Percentiles rank a stretch among this genome's conserved stretches.
Conservation (phyloP, 805 yeast genomes). For the Metschnikowia gelsemii region DNA sequence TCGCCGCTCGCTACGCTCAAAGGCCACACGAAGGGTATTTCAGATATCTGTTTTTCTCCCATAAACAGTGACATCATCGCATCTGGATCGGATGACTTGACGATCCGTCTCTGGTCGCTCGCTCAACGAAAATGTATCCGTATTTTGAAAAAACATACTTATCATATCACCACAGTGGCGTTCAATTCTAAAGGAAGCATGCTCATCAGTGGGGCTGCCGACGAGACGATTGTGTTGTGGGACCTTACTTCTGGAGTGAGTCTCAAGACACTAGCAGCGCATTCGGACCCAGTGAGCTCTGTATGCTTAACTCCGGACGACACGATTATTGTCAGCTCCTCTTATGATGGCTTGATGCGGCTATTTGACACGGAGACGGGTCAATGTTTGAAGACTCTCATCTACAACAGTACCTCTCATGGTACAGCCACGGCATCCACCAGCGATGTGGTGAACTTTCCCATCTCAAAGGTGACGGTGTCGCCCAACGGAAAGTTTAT, state of each 20-base stretch:
- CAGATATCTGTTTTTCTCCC: conserved; percentile 77
- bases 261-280: conserved; percentile 83
- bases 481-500: conserved; percentile 81
- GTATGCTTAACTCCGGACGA: conserved; percentile 76
- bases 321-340: conserved; percentile 78
- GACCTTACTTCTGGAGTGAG: conserved; percentile 70
- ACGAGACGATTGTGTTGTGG: conserved; percentile 91
- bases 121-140: conserved; percentile 48
- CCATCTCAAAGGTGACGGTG: conserved; percentile 70
- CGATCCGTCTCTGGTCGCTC: conserved; percentile 72
- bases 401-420: conserved; percentile 66
- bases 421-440: conserved; percentile 59
- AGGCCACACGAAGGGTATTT: conserved; percentile 72
- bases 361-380: conserved; percentile 87
- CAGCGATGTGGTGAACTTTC: conserved; percentile 51
- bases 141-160: conserved; percentile 74
- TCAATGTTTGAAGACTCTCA: conserved; percentile 86
- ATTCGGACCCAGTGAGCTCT: conserved; percentile 83
- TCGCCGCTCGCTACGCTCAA: conserved; percentile 22
- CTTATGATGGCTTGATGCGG: conserved; percentile 89
- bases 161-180: conserved; percentile 69
- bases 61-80: conserved; percentile 66
- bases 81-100: conserved; percentile 82
- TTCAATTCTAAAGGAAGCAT: conserved; percentile 77
- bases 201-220: conserved; percentile 79